Conservation (phyloP, 495 filamentous ascomycete genomes). For the Durotheca rogersii region DNA sequence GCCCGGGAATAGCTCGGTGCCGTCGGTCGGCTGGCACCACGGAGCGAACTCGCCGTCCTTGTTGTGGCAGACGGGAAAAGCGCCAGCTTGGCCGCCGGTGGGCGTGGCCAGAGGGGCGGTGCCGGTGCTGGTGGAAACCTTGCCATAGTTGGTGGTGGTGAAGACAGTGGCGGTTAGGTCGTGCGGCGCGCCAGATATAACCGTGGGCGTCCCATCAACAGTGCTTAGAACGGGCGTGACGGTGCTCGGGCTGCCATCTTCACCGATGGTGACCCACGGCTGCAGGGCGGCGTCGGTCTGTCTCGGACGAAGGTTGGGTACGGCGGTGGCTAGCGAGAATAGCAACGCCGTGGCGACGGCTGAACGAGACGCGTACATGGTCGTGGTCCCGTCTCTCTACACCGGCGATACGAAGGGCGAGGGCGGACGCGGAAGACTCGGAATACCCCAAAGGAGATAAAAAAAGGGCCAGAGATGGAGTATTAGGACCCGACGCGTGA, state of each 20-base stretch:
- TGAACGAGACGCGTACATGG: slow-evolving; percentile 15
- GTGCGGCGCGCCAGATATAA: slow-evolving; percentile 42
- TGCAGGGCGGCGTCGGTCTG: slow-evolving; percentile 28
- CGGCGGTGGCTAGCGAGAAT: slow-evolving; percentile 18
- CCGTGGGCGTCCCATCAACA: slow-evolving; percentile 40
- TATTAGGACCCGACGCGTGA: not conserved
- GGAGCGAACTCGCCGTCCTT: slow-evolving; percentile 40
- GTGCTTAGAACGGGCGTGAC: slow-evolving; percentile 44
- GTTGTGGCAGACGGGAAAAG: slow-evolving; percentile 43
- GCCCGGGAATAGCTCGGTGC: slow-evolving; percentile 36
- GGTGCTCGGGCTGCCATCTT: slow-evolving; percentile 38
- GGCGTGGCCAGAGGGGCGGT: slow-evolving; percentile 34
- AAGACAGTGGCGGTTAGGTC: slow-evolving; percentile 45
- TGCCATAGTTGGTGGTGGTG: slow-evolving; percentile 36
- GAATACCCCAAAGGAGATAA: slow-evolving; percentile 1
- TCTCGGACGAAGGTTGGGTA: slow-evolving; percentile 23
- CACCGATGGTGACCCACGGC: slow-evolving; percentile 46
- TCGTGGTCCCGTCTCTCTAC: not conserved
- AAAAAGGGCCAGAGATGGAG: not conserved
- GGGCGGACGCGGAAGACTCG: slow-evolving; percentile 8
- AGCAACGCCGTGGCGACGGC: slow-evolving; percentile 13
- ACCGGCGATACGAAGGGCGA: not conserved
- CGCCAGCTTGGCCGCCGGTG: slow-evolving; percentile 31
- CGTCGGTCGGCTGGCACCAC: slow-evolving; percentile 42
- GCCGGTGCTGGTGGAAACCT: slow-evolving; percentile 35